Percentiles rank a stretch among this genome's conserved stretches.
phyloP scores from a whole-genome alignment of 1,139 yeast genomes.

The Pneumocystis sp. region DNA sequence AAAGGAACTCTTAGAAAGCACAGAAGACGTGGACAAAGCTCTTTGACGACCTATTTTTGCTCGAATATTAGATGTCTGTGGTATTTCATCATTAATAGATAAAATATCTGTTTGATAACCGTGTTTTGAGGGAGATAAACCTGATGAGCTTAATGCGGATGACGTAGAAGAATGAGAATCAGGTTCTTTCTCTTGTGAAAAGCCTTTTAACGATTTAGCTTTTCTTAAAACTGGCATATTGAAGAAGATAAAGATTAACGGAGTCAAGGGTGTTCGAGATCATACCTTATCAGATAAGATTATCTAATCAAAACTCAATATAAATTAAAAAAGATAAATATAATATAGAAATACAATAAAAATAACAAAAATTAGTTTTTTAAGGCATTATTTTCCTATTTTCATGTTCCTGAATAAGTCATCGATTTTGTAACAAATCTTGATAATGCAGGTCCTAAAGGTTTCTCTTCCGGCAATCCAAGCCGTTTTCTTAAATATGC shows the following conservation, averaged over 20 bases:
- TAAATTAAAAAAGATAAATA: not conserved
- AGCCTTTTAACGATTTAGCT: not conserved
- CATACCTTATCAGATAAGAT: not conserved
- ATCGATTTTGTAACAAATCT: constrained; percentile 16
- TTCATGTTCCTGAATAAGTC: not conserved
- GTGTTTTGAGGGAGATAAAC: not conserved
- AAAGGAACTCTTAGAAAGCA: not conserved
- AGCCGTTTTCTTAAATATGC: constrained; percentile 34
- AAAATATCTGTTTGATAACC: not conserved
- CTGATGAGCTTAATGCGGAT: not conserved
- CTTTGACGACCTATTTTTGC: not conserved
- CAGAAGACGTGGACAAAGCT: not conserved
- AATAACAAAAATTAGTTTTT: not conserved
- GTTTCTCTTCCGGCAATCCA: constrained; percentile 26
- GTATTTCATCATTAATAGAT: not conserved
- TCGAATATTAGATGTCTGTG: not conserved
- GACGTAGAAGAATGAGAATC: not conserved
- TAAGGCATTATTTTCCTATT: not conserved
- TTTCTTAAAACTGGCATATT: not conserved
- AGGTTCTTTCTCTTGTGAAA: not conserved
- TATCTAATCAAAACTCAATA: not conserved
- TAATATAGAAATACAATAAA: not conserved
- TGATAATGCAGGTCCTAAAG: constrained; percentile 22
- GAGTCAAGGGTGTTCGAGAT: not conserved
- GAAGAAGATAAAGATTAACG: not conserved